phyloP scores from a whole-genome alignment of 495 filamentous ascomycete genomes.

The Aspergillus incahuasiensis region DNA sequence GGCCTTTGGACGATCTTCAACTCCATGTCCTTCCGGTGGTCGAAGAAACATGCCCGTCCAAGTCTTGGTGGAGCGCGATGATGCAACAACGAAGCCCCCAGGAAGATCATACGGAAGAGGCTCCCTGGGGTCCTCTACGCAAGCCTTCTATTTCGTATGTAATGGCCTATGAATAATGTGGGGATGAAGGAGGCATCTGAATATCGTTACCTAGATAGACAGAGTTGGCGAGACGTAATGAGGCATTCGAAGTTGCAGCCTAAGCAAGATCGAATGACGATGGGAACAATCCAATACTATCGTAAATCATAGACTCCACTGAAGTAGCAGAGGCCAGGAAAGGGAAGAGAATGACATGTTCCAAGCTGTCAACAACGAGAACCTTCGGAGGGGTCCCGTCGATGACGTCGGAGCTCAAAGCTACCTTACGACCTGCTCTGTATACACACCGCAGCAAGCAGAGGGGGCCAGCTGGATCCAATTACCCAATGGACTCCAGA shows the following conservation, averaged over 20 bases:
- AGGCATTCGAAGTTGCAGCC: neutral
- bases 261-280: constrained; percentile 1
- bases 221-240: constrained; percentile 20
- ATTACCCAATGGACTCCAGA: neutral
- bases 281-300: constrained; percentile 1
- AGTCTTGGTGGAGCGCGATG: constrained; percentile 17
- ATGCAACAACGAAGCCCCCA: constrained; percentile 13
- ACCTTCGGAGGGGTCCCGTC: neutral
- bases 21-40: constrained; percentile 17
- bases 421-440: neutral
- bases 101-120: neutral
- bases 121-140: neutral
- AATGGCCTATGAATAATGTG: neutral
- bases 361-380: constrained; percentile 1
- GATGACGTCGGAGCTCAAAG: constrained; percentile 16
- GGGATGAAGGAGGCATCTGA: neutral
- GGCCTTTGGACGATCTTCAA: constrained; percentile 19
- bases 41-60: constrained; percentile 13
- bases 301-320: neutral
- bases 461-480: neutral
- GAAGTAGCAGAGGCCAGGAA: neutral
- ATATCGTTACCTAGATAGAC: neutral
- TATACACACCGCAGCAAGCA: neutral
- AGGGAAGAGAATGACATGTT: neutral
- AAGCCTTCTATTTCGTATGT: neutral